Base-by-base conservation (phyloP, 2,329 filamentous ascomycete genomes). In the Claviceps fusiformis region DNA sequence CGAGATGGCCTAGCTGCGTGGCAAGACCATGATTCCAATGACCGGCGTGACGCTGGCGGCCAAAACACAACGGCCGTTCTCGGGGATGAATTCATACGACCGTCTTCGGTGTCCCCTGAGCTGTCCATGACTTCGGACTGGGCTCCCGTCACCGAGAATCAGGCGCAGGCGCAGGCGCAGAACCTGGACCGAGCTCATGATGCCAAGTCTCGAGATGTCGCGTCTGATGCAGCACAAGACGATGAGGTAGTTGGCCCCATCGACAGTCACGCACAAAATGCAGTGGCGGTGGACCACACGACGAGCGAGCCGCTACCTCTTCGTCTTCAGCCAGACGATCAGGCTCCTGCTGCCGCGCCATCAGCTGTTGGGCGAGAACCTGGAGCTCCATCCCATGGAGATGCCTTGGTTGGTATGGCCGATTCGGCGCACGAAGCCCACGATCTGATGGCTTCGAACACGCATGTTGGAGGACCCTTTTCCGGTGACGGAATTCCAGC, bases 91-190 rank as follows among this genome's bases (percentile, higher is more conserved):
- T 15, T 50, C 5, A n/a, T 55, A n/a, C 47, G 50, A 24, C 50
- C 37, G 4, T 46, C 49, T 8, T 55, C 54, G 7, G 55, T 59
- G n/a, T 60, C 57, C 15, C 59, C 59, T 2, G 55, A 57, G 8
- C 27, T 52, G 29, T 60, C 55, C 24, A 44, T 48, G 0, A 27
- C 50, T 3, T 59, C 58, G 3, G 58, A 55, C 33, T 44, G 31
- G 39, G 39, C 52, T 50, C 15, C 31, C 19, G 5, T 41, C 19
- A 43, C 43, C 3, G 46, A 44, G n/a, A 39, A 53, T 37, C 9
- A 46, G n/a, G 13, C 10, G 27, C 49, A n/a, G n/a, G n/a, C n/a
- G n/a, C n/a, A n/a, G n/a, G n/a, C 17, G 2, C 17, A 15, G 24
- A 29, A 17, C 4, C 45, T 51, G 15, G 17, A 13, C 15, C 19